Evolutionary conservation across 1,139 yeast genomes (phyloP).

Genomic region (Geotrichum bryndzae): DNA sequence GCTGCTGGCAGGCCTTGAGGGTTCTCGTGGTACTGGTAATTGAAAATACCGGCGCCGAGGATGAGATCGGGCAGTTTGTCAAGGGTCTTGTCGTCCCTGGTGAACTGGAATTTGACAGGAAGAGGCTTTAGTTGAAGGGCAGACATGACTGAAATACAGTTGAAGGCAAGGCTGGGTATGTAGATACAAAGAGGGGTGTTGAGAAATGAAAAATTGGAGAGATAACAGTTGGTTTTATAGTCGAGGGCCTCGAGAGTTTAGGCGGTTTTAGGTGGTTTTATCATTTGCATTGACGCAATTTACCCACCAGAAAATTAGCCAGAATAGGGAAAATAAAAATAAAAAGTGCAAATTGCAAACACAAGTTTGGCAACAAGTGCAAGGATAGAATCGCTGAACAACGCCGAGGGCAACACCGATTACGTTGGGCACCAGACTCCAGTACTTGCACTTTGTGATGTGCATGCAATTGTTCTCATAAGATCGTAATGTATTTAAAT

Average conservation of each 20-base stretch:
- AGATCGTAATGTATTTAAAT: not conserved
- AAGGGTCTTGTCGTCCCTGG: constrained; percentile 18
- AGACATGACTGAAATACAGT: not conserved
- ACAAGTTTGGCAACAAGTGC: not conserved
- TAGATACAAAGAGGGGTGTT: not conserved
- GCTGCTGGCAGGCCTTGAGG: constrained; percentile 56
- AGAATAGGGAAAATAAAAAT: too few species aligned
- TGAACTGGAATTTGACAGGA: constrained; percentile 15
- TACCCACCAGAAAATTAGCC: too few species aligned
- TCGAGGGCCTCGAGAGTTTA: too few species aligned
- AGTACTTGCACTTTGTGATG: not conserved
- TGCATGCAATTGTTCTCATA: not conserved
- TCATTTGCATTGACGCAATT: too few species aligned
- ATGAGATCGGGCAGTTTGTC: constrained; percentile 50
- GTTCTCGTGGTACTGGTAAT: constrained; percentile 63
- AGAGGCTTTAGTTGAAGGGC: constrained; percentile 9
- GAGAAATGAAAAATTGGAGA: not conserved
- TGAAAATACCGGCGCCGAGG: constrained; percentile 83
- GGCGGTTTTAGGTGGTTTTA: too few species aligned
- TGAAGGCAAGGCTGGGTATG: not conserved
- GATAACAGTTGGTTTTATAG: not conserved
- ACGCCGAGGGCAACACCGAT: not conserved
- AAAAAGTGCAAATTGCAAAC: not conserved
- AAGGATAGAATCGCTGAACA: not conserved
- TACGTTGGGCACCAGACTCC: not conserved